Base-by-base conservation (phyloP, 257 asterid genomes). In the Mentha longifolia region DNA sequence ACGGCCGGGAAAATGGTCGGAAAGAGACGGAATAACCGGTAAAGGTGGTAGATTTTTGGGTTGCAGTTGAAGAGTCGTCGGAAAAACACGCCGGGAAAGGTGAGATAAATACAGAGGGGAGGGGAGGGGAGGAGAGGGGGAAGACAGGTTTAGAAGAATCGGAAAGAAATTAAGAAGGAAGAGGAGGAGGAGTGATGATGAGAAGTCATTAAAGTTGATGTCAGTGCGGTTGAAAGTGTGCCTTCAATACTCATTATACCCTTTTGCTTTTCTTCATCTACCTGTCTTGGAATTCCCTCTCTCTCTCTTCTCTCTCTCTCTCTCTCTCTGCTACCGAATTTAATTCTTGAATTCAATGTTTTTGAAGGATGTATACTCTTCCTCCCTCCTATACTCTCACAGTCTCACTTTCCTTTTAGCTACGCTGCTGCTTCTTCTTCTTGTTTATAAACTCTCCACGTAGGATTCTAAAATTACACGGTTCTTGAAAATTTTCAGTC, bases 211-310 rank as follows among this genome's bases (percentile, higher is more conserved):
- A 82, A 82, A 82, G 86, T 67, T 73, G 43, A 52, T 76, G 84
- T 76, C 80, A 76, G 86, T 81, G 85, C 77, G 83, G 83, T 74
- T 58, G 82, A 9, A 30, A 66, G 76, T 37, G 81, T 72, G 81
- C 72, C 75, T 80, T 80, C 70, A 80, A 74, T 71, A 56, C 79
- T 74, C 75, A 47, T 55, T 15, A 16, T 20, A 57, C 19, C 65
- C 73, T 77, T 58, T 74, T 77, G 72, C 75, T 79, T 79, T 71
- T 78, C 43, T 61, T 31, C 46, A 60, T 35, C 39, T 35, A 35
- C 39, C 55, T 49, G 55, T 35, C 39, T 35, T 35, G 39, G 39
- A 35, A 35, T 6, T 15, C 51, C 51, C 51, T 45, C 51, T 6
- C 50, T 37, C 31, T 52, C 64, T 31, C 25, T 30, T 15, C 61